phyloP scores from a whole-genome alignment of 768 basidiomycete genomes.

The Mrakia blollopis region DNA sequence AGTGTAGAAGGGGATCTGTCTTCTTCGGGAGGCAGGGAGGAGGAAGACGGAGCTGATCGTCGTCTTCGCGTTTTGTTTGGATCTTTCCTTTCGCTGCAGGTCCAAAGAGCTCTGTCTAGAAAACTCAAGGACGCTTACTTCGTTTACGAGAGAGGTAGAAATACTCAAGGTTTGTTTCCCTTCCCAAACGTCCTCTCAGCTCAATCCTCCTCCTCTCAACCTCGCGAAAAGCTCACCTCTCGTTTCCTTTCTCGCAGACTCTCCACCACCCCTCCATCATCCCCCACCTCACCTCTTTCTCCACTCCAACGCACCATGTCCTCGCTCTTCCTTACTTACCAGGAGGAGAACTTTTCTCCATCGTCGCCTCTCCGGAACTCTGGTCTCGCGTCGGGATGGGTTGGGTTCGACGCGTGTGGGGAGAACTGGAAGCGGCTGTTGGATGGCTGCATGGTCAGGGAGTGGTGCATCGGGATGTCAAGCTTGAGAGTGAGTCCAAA shows the following conservation, averaged over 20 bases:
- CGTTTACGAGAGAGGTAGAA: slow-evolving; percentile 76
- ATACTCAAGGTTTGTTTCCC: slow-evolving; percentile 61
- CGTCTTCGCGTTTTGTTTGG: background rate
- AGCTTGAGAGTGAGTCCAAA: slow-evolving; percentile 55
- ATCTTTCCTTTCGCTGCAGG: background rate
- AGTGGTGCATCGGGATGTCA: slow-evolving; percentile 85
- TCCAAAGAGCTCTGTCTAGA: slow-evolving; percentile 49
- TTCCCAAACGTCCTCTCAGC: background rate
- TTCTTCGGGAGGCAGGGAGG: background rate
- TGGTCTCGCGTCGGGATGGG: slow-evolving; percentile 38
- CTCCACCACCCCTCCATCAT: slow-evolving; percentile 78
- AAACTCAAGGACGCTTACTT: slow-evolving; percentile 68
- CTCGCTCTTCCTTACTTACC: slow-evolving; percentile 69
- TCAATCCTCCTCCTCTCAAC: background rate
- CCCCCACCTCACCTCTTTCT: slow-evolving; percentile 63
- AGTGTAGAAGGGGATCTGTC: background rate
- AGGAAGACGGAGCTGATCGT: slow-evolving; percentile 1
- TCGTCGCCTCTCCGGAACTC: slow-evolving; percentile 53
- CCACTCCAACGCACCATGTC: slow-evolving; percentile 66
- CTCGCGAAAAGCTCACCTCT: slow-evolving; percentile 12
- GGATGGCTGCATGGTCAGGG: slow-evolving; percentile 83
- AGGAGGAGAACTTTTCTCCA: slow-evolving; percentile 75
- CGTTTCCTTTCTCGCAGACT: slow-evolving; percentile 49
- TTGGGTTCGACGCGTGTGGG: slow-evolving; percentile 64
- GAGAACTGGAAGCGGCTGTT: slow-evolving; percentile 69